phyloP scores from a whole-genome alignment of 345 rosid species.

The Geranium rotundifolium region DNA sequence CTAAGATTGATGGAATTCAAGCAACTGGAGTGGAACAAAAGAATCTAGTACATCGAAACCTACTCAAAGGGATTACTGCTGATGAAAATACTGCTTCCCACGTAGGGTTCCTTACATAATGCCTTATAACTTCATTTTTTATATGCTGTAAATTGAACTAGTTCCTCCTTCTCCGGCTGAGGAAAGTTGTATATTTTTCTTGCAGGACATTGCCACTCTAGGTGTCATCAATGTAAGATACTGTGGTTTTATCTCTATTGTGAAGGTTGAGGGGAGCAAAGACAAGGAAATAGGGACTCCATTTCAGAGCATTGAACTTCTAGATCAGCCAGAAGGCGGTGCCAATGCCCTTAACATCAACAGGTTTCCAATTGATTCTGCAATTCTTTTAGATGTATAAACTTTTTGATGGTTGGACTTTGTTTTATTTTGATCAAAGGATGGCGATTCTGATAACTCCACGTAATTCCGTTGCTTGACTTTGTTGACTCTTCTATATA shows the following conservation, averaged over 20 bases:
- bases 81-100: slow-evolving; percentile 95
- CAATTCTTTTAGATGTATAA: too few species aligned
- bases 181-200: slow-evolving; percentile 11
- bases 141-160: not conserved
- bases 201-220: slow-evolving; percentile 74
- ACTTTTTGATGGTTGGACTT: too few species aligned
- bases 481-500: too few species aligned
- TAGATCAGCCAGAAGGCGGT: slow-evolving; percentile 95
- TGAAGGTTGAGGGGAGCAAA: slow-evolving; percentile 54
- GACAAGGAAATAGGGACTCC: slow-evolving; percentile 33
- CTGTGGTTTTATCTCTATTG: slow-evolving; percentile 74
- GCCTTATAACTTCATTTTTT: not conserved
- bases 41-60: slow-evolving; percentile 60
- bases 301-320: slow-evolving; percentile 49
- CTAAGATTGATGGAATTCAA: slow-evolving; percentile 79
- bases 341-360: slow-evolving; percentile 92
- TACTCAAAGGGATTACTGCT: slow-evolving; percentile 93
- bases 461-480: too few species aligned
- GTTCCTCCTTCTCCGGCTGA: not conserved
- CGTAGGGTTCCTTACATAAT: slow-evolving; percentile 33
- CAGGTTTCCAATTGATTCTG: slow-evolving; percentile 37
- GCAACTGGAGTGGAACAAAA: slow-evolving; percentile 48
- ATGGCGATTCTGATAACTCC: too few species aligned
- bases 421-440: too few species aligned
- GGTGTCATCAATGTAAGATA: slow-evolving; percentile 72